Conservation (phyloP, 2,329 filamentous ascomycete genomes). For the Exserohilum rostratum region DNA sequence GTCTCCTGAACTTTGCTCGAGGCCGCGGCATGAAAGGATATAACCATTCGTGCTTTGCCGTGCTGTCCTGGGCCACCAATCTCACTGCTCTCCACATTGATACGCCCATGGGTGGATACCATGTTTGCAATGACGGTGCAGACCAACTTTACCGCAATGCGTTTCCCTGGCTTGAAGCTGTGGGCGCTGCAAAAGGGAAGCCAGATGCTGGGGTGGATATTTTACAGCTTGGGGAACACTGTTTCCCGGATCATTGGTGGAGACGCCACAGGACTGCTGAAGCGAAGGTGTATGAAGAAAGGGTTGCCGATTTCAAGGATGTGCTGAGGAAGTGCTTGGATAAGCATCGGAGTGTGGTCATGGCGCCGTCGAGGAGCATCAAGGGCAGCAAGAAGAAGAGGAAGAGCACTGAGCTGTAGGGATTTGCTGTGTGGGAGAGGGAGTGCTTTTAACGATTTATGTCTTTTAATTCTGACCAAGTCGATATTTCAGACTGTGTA, state of each 20-base stretch:
- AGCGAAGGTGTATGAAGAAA: neutral
- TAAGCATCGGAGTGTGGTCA: conserved; percentile 26
- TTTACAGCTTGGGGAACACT: conserved; percentile 14
- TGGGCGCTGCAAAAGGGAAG: conserved; percentile 34
- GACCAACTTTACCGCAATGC: conserved; percentile 45
- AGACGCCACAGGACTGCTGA: too few relatives aligned
- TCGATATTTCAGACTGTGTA: too few relatives aligned
- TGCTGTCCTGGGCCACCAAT: conserved; percentile 37
- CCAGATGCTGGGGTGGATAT: conserved; percentile 39
- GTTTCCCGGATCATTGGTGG: neutral
- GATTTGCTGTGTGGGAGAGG: neutral
- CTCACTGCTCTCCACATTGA: conserved; percentile 36
- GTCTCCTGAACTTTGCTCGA: conserved; percentile 31
- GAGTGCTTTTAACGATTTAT: neutral
- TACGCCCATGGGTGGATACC: conserved; percentile 8
- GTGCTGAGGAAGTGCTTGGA: conserved; percentile 28
- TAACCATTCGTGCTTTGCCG: conserved; percentile 43
- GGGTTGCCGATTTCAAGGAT: conserved; percentile 17
- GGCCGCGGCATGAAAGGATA: conserved; percentile 37
- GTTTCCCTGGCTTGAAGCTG: conserved; percentile 46
- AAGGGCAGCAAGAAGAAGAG: neutral
- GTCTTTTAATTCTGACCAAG: too few relatives aligned
- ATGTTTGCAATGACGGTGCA: conserved; percentile 19
- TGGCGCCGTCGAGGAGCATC: conserved; percentile 4
- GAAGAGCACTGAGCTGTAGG: neutral